A percentile compares a stretch with the other conserved stretches of the same genome.
Conservation (phyloP, 2,329 filamentous ascomycete genomes). For the Fusarium tanahbumbuense region DNA sequence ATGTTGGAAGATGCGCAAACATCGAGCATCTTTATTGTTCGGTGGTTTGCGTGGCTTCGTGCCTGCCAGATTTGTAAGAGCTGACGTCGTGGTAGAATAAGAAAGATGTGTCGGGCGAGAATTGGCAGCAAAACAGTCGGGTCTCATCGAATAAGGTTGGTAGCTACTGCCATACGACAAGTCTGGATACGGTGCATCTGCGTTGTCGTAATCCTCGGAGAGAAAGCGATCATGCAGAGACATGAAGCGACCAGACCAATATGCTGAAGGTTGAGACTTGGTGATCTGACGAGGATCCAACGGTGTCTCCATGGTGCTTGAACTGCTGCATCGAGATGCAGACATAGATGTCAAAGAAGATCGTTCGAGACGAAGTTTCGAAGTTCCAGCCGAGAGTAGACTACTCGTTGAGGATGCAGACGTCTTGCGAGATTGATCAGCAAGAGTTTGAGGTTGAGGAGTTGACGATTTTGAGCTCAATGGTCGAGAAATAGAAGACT, state of each 20-base stretch:
- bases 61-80: slow-evolving; percentile 43
- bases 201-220: slow-evolving; percentile 44
- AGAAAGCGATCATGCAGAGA: slow-evolving; percentile 63
- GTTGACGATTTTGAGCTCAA: slow-evolving; percentile 39
- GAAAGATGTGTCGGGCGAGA: slow-evolving; percentile 47
- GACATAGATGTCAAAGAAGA: slow-evolving; percentile 29
- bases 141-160: slow-evolving; percentile 18
- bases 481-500: slow-evolving; percentile 57
- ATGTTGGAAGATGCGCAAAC: slow-evolving; percentile 58
- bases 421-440: slow-evolving; percentile 29
- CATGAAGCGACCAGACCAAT: slow-evolving; percentile 73
- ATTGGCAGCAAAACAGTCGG: slow-evolving; percentile 32
- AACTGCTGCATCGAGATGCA: slow-evolving; percentile 30
- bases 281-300: slow-evolving; percentile 50
- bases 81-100: slow-evolving; percentile 50
- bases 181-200: neutral
- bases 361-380: slow-evolving; percentile 35
- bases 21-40: slow-evolving; percentile 55
- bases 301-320: slow-evolving; percentile 31
- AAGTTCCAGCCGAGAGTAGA: slow-evolving; percentile 29
- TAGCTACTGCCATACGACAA: neutral
- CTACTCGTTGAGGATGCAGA: slow-evolving; percentile 40
- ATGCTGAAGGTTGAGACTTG: slow-evolving; percentile 60
- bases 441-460: slow-evolving; percentile 8
- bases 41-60: slow-evolving; percentile 21